These are phyloP conservation scores for Colletotrichum caudatum DNA, from an alignment of 2,329 filamentous ascomycete genomes.

Conservation along the genomic window DNA sequence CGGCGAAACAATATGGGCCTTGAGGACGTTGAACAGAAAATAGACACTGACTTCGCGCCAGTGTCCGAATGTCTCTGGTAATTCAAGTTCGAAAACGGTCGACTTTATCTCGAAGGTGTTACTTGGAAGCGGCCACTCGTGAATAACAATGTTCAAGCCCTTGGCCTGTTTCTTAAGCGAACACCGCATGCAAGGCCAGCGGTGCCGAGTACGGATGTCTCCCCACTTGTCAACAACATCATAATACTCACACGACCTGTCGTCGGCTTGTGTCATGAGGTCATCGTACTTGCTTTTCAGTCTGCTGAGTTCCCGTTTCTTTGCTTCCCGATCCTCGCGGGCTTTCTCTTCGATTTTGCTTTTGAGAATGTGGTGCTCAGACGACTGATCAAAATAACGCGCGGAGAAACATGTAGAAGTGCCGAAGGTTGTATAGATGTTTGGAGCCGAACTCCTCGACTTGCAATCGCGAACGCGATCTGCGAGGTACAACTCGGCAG, in stretches of 20 bases:
- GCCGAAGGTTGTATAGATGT: constrained; percentile 55
- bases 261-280: constrained; percentile 44
- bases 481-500: constrained; percentile 61
- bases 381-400: constrained; percentile 60
- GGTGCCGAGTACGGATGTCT: constrained; percentile 23
- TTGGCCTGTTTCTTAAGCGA: constrained; percentile 47
- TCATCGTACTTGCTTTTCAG: constrained; percentile 47
- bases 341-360: constrained; percentile 47
- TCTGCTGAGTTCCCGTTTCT: constrained; percentile 49
- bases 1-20: background rate
- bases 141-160: constrained; percentile 56
- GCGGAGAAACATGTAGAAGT: constrained; percentile 57
- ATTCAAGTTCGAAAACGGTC: constrained; percentile 64
- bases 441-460: constrained; percentile 24
- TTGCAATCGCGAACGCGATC: constrained; percentile 47
- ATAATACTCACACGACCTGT: constrained; percentile 17
- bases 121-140: constrained; percentile 68
- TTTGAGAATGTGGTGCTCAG: constrained; percentile 11
- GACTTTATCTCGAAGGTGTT: constrained; percentile 52
- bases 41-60: constrained; percentile 64
- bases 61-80: constrained; percentile 54
- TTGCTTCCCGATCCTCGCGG: constrained; percentile 43
- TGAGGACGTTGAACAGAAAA: constrained; percentile 56
- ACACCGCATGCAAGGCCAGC: constrained; percentile 54
- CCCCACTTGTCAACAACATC: background rate